These are phyloP conservation scores for Domatiomyces catenatus DNA, from an alignment of 2,329 filamentous ascomycete species.

Conservation along the genomic window DNA sequence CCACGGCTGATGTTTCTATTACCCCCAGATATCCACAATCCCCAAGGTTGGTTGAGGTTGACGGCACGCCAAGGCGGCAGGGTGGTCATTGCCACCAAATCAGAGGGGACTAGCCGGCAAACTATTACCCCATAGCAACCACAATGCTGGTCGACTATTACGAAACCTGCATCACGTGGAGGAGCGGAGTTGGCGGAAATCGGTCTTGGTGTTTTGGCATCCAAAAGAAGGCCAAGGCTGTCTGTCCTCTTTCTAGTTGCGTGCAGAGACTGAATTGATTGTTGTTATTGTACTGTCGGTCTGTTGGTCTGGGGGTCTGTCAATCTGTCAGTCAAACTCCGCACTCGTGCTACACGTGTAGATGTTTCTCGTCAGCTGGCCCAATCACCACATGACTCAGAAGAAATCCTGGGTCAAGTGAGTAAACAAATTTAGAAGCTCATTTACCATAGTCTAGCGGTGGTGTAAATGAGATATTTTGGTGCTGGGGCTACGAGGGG, in stretches of 20 bases:
- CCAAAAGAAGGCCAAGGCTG: neutral
- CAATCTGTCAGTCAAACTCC: too few relatives aligned
- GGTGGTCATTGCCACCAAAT: neutral
- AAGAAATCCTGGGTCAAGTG: too few relatives aligned
- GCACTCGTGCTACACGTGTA: too few relatives aligned
- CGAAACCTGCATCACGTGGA: neutral
- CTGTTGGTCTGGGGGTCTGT: too few relatives aligned
- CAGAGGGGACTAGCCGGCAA: neutral
- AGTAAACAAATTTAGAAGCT: too few relatives aligned
- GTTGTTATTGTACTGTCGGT: too few relatives aligned
- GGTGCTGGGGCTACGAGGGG: too few relatives aligned
- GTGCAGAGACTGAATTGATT: too few relatives aligned
- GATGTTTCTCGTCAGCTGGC: too few relatives aligned
- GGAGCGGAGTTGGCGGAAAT: neutral
- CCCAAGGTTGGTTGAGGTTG: neutral
- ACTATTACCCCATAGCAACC: neutral
- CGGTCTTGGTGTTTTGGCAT: neutral
- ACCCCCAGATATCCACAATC: conserved; percentile 21
- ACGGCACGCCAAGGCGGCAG: neutral
- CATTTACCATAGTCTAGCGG: too few relatives aligned
- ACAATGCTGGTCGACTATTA: neutral
- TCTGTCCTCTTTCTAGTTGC: neutral
- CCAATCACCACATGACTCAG: too few relatives aligned
- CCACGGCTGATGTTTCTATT: conserved; percentile 17
- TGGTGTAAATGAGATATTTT: too few relatives aligned